Evolutionary conservation across 305 asterid genomes (phyloP), one percentile per base, ranked within the genome.

Genomic region (Ajuga reptans): DNA sequence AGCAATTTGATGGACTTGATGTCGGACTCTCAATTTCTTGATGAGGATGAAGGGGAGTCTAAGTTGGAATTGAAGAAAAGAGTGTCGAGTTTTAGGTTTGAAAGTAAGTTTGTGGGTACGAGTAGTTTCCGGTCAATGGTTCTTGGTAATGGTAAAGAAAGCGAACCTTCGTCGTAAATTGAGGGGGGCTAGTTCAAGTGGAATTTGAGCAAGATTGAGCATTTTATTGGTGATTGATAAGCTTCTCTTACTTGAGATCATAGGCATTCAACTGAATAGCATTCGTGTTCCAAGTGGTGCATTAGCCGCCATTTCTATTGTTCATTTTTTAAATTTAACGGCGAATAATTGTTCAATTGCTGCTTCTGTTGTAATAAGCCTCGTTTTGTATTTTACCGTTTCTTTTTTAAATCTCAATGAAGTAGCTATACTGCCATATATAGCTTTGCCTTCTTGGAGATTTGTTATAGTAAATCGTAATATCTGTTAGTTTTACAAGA

Each of bases 1-100:
- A 84, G 82, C 63, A 88, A 88, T 78, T 76, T 85, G 83, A 85
- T 86, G 88, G 97, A 90, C 27, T 78, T 90, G 72, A 83, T 90
- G 94, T 76, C 83, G 7, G 81, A 73, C 17, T 39, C 81, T 57
- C 73, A 64, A 15, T 58, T 75, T 71, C 42, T 14, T 11, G 75
- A 57, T 37, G 85, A 82, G 46, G 78, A 67, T 43, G 77, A 54
- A 43, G 81, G 71, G 37, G 79, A 73, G 41, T 29, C 75, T 31
- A 61, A 49, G 56, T 33, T 69, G 14, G 76, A 64, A 66, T 62
- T 77, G 14, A 66, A 37, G 4, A 77, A 68, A 52, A 64, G 72
- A 73, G 82, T 61, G 68, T 78, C 78, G 47, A 85, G 91, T 71
- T 79, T 81, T 21, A 75, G 93, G 77, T 75, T 75, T 59, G 87